phyloP scores from a whole-genome alignment of 768 basidiomycete genomes.

The Xanthoconium purpureum region DNA sequence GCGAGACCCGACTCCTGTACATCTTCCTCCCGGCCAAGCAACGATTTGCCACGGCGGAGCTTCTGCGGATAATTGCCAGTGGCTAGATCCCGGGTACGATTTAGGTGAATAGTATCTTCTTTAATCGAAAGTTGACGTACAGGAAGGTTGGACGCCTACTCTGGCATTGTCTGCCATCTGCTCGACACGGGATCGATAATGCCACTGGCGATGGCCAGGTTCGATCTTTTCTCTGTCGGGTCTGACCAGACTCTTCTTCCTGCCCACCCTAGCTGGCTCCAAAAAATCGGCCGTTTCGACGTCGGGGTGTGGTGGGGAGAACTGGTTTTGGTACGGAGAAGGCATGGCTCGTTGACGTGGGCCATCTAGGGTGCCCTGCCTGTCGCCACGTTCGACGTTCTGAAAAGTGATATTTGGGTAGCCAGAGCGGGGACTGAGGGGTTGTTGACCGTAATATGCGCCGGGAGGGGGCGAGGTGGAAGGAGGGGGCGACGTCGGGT shows the following conservation, averaged over 20 bases:
- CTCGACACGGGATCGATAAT: slow-evolving; percentile 87
- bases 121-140: slow-evolving; percentile 46
- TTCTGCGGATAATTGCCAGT: slow-evolving; percentile 74
- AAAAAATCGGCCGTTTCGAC: slow-evolving; percentile 33
- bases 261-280: slow-evolving; percentile 52
- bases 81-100: slow-evolving; percentile 35
- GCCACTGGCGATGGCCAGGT: slow-evolving; percentile 89
- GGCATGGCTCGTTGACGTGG: slow-evolving; percentile 46
- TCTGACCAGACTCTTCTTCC: slow-evolving; percentile 90
- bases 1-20: slow-evolving; percentile 87
- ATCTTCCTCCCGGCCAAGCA: slow-evolving; percentile 89
- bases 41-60: slow-evolving; percentile 82
- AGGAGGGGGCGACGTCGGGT: slow-evolving; percentile 19
- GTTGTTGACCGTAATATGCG: slow-evolving; percentile 17
- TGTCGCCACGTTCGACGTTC: slow-evolving; percentile 65
- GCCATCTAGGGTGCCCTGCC: slow-evolving; percentile 55
- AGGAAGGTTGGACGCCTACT: slow-evolving; percentile 75
- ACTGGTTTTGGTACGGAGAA: slow-evolving; percentile 45
- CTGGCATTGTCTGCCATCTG: slow-evolving; percentile 69
- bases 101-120: background rate
- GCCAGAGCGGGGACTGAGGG: slow-evolving; percentile 16
- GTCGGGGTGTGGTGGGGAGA: slow-evolving; percentile 38
- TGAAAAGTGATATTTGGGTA: slow-evolving; percentile 65
- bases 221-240: slow-evolving; percentile 97
- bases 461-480: slow-evolving; percentile 15